These are phyloP conservation scores for Rhizophora mangle DNA, from an alignment of 345 rosid genomes.

Conservation along the genomic window DNA sequence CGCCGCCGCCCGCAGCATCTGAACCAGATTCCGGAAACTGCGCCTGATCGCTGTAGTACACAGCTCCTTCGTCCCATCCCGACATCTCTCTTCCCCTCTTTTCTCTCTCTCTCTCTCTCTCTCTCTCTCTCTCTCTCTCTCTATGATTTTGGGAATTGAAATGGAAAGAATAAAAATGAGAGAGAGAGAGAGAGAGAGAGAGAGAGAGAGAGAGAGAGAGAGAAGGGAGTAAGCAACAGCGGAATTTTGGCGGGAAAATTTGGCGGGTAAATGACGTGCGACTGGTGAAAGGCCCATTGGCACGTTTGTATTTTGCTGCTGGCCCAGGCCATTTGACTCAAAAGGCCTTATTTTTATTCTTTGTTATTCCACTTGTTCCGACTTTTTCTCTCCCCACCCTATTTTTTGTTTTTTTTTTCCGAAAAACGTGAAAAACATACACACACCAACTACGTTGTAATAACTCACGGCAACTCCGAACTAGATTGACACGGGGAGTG, in stretches of 20 bases:
- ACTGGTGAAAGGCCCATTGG: neutral
- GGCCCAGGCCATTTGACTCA: too few relatives aligned
- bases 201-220: neutral
- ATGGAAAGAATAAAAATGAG: neutral
- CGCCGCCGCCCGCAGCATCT: constrained; percentile 19
- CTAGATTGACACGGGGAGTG: too few relatives aligned
- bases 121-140: neutral
- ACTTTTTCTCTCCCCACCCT: too few relatives aligned
- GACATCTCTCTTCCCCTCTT: constrained; percentile 44
- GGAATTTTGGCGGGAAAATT: constrained; percentile 9
- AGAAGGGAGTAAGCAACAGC: neutral
- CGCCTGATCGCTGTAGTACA: constrained; percentile 90
- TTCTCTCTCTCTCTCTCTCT: neutral
- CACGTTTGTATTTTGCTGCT: neutral
- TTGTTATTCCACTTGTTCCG: too few relatives aligned
- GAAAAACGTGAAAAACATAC: too few relatives aligned
- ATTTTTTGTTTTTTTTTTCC: too few relatives aligned
- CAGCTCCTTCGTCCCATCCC: constrained; percentile 90
- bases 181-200: neutral
- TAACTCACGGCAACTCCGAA: too few relatives aligned
- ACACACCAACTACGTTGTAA: too few relatives aligned
- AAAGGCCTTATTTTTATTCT: too few relatives aligned
- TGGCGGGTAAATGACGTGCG: constrained; percentile 6
- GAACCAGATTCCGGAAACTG: constrained; percentile 69
- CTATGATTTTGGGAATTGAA: neutral